These are phyloP conservation scores for Verruconis gallopava DNA, from an alignment of 2,329 filamentous ascomycete species.

Conservation along the genomic window DNA sequence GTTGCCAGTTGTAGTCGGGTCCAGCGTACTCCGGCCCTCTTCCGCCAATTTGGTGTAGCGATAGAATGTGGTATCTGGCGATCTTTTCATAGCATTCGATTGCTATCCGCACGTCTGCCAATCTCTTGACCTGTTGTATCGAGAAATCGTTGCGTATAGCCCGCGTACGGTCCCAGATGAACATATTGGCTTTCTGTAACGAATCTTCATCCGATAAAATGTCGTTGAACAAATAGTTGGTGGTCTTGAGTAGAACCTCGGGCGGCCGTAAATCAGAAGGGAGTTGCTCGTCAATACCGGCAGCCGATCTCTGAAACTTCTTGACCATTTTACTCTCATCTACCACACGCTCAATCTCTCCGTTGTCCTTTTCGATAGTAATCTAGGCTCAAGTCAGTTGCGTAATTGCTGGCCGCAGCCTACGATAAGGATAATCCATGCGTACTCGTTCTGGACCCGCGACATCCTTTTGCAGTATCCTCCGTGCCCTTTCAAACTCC, in stretches of 20 bases:
- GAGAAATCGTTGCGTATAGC: slow-evolving; percentile 53
- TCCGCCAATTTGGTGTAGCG: slow-evolving; percentile 44
- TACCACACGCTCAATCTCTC: slow-evolving; percentile 18
- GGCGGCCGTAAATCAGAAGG: slow-evolving; percentile 52
- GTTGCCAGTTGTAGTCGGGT: slow-evolving; percentile 42
- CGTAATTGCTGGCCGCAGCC: too few species aligned
- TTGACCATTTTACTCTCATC: slow-evolving; percentile 48
- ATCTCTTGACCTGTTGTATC: slow-evolving; percentile 45
- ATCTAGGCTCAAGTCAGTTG: background rate
- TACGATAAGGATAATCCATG: slow-evolving; percentile 7
- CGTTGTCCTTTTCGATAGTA: background rate
- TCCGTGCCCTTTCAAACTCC: slow-evolving; percentile 48
- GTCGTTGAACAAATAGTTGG: slow-evolving; percentile 32
- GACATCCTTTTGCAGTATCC: slow-evolving; percentile 49
- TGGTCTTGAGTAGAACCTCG: slow-evolving; percentile 26
- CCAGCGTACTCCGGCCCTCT: slow-evolving; percentile 24
- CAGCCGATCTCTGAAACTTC: slow-evolving; percentile 48
- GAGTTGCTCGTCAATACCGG: slow-evolving; percentile 49
- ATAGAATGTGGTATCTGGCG: slow-evolving; percentile 50
- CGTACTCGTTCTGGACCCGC: slow-evolving; percentile 46
- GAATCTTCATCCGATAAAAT: slow-evolving; percentile 24
- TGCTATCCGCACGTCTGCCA: slow-evolving; percentile 42
- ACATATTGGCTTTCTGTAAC: slow-evolving; percentile 18
- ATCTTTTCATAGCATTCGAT: slow-evolving; percentile 51
- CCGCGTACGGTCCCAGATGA: slow-evolving; percentile 53